Evolutionary conservation across 2,329 filamentous ascomycete genomes (phyloP), one percentile per base, ranked within the genome.

Genomic region (Fusarium azukiicola): DNA sequence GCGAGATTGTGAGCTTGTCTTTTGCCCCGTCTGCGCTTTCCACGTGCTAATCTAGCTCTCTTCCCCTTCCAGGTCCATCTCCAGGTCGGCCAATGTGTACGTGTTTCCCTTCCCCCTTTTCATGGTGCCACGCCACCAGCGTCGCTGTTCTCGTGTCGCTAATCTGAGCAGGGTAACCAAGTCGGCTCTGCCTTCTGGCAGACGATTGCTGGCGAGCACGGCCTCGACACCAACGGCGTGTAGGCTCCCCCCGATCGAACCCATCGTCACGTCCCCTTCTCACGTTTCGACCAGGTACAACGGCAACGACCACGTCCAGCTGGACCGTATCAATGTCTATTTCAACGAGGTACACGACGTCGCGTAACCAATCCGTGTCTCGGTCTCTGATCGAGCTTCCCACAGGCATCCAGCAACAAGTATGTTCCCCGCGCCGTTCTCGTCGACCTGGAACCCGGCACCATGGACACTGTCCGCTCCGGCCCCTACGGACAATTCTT

Each of bases 281-380:
- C 56, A 61, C 36, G 14, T 36, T 40, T 61, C 10, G 14, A 61
- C 10, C 36, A 61, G 56, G 36, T 61, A 61, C 56, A 61, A 40
- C 56, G 56, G 56, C 17, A 40, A 61, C 56, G 56, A 61, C 21
- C 56, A 61, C 36, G 56, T 61, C 56, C 56, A 61, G 36, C 56
- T 61, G 56, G 56, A 61, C 56, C 56, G 56, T 40, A 61, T 61
- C 56, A 61, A 61, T 61, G 56, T 61, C 56, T 61, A 61, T 61
- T 61, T 61, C 56, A 61, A 61, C 56, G 56, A 61, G 56, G 56
- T 61, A 61, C 56, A 61, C 36, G 36, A 61, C 36, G 17, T 40
- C 21, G 56, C 56, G 56, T 61, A 36, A 61, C 21, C 56, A 61
- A 42, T 61, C 38, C 36, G 36, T 61, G 21, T 61, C 56, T 61